Base-by-base conservation (phyloP, 2,329 filamentous ascomycete genomes). In the Aotearoamyces nothofagi region DNA sequence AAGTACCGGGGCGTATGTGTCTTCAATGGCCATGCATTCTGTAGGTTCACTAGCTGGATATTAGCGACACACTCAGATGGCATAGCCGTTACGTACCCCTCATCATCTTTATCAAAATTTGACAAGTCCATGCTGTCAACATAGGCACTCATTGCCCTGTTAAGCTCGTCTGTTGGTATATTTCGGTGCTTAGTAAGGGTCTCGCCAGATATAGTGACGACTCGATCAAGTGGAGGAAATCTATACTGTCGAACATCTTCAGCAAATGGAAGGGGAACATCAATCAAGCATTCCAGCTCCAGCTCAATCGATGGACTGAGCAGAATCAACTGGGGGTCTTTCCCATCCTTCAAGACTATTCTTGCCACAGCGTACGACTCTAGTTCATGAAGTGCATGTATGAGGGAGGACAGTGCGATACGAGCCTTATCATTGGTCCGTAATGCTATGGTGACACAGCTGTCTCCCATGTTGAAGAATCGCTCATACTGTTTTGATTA, bases 121-220 rank as follows among this genome's bases (percentile, higher is more conserved):
- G 77, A 78, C 2, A 98, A 58, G 44, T 94, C 86, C 87, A 98
- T 93, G 5, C 70, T 72, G 49, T 96, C 83, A 5, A 98, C 83
- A 41, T 87, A 96, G 38, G 82, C 72, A 49, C 75, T 78, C 86
- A 98, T 96, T 1, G 83, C 78, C 27, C 76, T 58, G 30, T 70
- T 65, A 14, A 98, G 62, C 17, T 80, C 70, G 2, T 79, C 64
- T 7, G 61, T 75, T 0, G 90, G 90, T 2, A 98, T 60, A 34
- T 92, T 75, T 19, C 82, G 77, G 39, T 98, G 86, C 42, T 87
- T 74, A 8, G 69, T 80, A 27, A 94, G 58, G 6, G 69, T 66
- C 38, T 81, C 79, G 1, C 87, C 87, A 8, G 75, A 83, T n/a
- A 92, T 66, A 0, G 86, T 94, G 34, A 93, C 58, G 15, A 96